Conservation (phyloP, 257 asterid genomes). For the Nicotiana obtusifolia region DNA sequence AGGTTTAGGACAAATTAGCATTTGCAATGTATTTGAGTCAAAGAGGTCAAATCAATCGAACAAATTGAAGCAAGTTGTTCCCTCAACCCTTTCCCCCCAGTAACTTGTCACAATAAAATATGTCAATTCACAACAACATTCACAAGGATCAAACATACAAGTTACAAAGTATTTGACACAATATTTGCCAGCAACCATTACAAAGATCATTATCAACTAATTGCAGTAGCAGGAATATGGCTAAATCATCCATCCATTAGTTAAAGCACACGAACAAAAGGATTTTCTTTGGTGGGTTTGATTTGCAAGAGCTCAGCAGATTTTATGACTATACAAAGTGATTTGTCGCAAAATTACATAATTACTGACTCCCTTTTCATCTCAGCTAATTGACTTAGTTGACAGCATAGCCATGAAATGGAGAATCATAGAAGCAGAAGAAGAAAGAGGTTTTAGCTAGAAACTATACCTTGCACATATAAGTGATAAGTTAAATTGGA, state of each 20-base stretch:
- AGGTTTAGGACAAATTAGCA: neutral
- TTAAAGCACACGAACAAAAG: neutral
- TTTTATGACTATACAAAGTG: neutral
- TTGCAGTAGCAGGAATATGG: neutral
- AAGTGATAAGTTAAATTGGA: no score
- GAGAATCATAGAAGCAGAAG: neutral
- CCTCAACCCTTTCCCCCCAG: neutral
- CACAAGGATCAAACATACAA: neutral
- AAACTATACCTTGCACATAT: neutral
- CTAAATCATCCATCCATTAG: neutral
- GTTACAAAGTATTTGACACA: neutral
- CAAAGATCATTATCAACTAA: neutral
- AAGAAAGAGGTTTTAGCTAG: neutral
- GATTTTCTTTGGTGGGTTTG: neutral
- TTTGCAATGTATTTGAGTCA: neutral
- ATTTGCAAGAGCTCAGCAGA: conserved; percentile 2
- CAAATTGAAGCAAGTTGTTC: neutral
- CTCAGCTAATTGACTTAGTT: neutral
- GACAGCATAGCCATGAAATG: neutral
- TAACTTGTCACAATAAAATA: neutral
- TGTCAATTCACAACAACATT: neutral
- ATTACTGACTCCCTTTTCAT: neutral
- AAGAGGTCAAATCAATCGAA: conserved; percentile 4
- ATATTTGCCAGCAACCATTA: neutral
- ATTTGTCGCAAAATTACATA: neutral